phyloP scores from a whole-genome alignment of 2,329 filamentous ascomycete species.

The Paecilomyces niveus region DNA sequence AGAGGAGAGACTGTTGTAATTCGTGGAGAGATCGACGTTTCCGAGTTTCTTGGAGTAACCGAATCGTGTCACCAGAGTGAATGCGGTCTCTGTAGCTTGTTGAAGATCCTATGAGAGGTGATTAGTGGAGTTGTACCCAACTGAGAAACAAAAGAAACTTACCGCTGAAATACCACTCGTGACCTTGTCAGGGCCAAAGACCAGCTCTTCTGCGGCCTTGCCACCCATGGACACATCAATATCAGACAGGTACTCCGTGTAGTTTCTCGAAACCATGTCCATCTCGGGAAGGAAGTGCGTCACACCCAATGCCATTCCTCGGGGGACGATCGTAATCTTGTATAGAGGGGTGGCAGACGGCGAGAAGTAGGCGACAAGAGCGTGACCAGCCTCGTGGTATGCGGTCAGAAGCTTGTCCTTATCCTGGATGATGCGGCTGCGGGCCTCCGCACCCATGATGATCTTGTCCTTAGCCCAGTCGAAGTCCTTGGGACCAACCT shows the following conservation, averaged over 20 bases:
- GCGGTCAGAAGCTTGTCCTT: conserved; percentile 96
- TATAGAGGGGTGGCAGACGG: conserved; percentile 72
- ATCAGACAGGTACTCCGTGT: conserved; percentile 70
- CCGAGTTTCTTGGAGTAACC: conserved; percentile 87
- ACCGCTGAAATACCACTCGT: conserved; percentile 79
- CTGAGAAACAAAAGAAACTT: conserved; percentile 26
- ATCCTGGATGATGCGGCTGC: conserved; percentile 79
- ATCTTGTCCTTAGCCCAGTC: conserved; percentile 99
- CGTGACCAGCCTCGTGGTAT: conserved; percentile 93
- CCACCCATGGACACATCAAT: conserved; percentile 80
- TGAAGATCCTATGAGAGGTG: conserved; percentile 61
- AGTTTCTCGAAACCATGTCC: conserved; percentile 85
- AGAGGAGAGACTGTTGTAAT: conserved; percentile 74
- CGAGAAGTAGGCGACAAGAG: conserved; percentile 79
- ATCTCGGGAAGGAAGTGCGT: conserved; percentile 85
- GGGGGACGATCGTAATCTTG: conserved; percentile 94
- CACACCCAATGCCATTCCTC: conserved; percentile 77
- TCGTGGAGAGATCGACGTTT: conserved; percentile 77
- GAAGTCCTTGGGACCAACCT: conserved; percentile 72
- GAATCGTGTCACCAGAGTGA: conserved; percentile 77
- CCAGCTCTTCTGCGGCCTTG: conserved; percentile 81
- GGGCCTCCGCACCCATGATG: conserved; percentile 90
- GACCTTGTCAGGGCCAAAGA: conserved; percentile 85
- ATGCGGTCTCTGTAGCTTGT: conserved; percentile 72
- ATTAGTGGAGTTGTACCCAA: not conserved